Conservation (phyloP, 2,329 filamentous ascomycete genomes). For the Hypoxylon sp. region DNA sequence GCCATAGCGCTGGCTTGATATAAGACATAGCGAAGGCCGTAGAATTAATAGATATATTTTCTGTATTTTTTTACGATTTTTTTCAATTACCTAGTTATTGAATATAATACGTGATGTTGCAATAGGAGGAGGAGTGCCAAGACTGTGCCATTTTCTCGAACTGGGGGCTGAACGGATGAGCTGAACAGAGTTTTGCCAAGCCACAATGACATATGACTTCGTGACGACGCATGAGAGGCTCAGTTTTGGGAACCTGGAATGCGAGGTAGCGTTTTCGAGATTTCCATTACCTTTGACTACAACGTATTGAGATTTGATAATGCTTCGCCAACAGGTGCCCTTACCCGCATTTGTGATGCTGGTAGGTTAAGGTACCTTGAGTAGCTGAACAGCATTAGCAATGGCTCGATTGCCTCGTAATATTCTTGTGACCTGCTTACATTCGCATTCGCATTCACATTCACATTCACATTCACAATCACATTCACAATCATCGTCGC, state of each 20-base stretch:
- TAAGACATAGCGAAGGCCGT: too few relatives aligned
- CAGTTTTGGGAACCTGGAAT: slow-evolving; percentile 20
- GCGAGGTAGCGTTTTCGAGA: background rate
- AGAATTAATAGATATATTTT: too few relatives aligned
- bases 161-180: too few relatives aligned
- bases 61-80: too few relatives aligned
- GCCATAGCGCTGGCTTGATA: too few relatives aligned
- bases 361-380: slow-evolving; percentile 7
- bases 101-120: too few relatives aligned
- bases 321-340: slow-evolving; percentile 11
- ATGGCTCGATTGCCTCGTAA: slow-evolving; percentile 31
- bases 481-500: background rate
- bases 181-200: slow-evolving; percentile 29
- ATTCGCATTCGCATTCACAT: slow-evolving; percentile 18
- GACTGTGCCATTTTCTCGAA: too few relatives aligned
- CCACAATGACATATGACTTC: slow-evolving; percentile 44
- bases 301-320: background rate
- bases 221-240: slow-evolving; percentile 45
- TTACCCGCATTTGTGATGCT: slow-evolving; percentile 1
- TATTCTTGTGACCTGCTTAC: slow-evolving; percentile 22
- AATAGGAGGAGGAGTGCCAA: too few relatives aligned
- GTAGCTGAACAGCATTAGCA: slow-evolving; percentile 17
- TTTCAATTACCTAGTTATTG: too few relatives aligned
- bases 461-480: slow-evolving; percentile 11
- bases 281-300: slow-evolving; percentile 15